phyloP scores from a whole-genome alignment of 2,329 filamentous ascomycete species.

The Ophiocordyceps polyrhachis-furcata region DNA sequence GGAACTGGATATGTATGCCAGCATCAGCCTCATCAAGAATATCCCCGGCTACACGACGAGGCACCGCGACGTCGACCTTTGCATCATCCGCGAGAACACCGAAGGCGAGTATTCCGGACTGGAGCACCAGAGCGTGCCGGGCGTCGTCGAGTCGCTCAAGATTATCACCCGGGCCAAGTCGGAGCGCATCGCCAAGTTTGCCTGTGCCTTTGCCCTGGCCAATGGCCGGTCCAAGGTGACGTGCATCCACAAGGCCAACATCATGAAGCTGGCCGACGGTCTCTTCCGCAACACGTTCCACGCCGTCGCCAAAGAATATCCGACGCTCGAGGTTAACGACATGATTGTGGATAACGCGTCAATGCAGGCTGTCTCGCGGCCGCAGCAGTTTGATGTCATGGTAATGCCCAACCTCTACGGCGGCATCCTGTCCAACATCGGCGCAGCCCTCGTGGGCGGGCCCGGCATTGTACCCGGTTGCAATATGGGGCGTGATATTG shows the following conservation, averaged over 20 bases:
- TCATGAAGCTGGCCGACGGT: conserved; percentile 99
- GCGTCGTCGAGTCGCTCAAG: conserved; percentile 98
- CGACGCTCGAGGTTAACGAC: conserved; percentile 87
- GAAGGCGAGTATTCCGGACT: conserved; percentile 99
- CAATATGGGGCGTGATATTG: conserved; percentile 98
- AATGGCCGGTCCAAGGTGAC: conserved; percentile 99
- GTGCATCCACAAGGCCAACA: conserved; percentile 99
- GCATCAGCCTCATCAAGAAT: conserved; percentile 97
- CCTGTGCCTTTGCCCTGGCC: conserved; percentile 91
- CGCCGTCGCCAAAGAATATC: conserved; percentile 82
- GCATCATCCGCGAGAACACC: conserved; percentile 99
- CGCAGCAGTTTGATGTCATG: conserved; percentile 98
- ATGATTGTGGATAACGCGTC: conserved; percentile 99
- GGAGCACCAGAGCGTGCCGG: conserved; percentile 91
- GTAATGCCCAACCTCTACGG: conserved; percentile 99
- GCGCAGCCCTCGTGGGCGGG: conserved; percentile 87
- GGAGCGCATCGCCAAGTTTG: conserved; percentile 97
- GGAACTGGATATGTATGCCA: conserved; percentile 98
- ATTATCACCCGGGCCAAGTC: conserved; percentile 99
- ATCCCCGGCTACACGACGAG: conserved; percentile 96
- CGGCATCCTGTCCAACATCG: conserved; percentile 99
- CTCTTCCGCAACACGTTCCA: conserved; percentile 98
- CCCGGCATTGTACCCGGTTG: conserved; percentile 94
- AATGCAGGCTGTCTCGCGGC: conserved; percentile 93
- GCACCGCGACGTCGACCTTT: conserved; percentile 92